Percentiles rank a stretch among this genome's conserved stretches.
phyloP scores from a whole-genome alignment of 208 protist genomes.

The Leishmania amazonensis region DNA sequence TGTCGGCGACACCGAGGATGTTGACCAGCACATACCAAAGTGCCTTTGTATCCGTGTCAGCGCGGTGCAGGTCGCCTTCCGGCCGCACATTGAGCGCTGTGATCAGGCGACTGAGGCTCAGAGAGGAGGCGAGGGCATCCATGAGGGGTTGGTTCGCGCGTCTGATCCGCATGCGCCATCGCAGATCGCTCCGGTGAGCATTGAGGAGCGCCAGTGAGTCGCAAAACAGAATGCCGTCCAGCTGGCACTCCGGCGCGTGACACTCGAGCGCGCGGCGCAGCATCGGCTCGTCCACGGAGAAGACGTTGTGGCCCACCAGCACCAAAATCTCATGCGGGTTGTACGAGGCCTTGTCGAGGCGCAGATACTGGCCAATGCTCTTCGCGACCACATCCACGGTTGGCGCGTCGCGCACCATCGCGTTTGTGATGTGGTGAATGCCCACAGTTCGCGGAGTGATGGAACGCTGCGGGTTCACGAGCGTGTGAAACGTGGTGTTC shows the following conservation, averaged over 20 bases:
- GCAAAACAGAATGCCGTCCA: constrained; percentile 81
- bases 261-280: constrained; percentile 66
- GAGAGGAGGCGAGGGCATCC: constrained; percentile 62
- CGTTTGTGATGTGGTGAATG: constrained; percentile 90
- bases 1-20: constrained; percentile 42
- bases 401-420: constrained; percentile 61
- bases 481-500: constrained; percentile 69
- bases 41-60: constrained; percentile 81
- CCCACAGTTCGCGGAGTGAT: constrained; percentile 65
- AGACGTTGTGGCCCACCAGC: constrained; percentile 87
- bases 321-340: constrained; percentile 67
- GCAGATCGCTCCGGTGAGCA: constrained; percentile 7
- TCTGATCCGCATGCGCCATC: constrained; percentile 3
- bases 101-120: constrained; percentile 71
- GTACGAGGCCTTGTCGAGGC: constrained; percentile 41
- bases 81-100: constrained; percentile 60
- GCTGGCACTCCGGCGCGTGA: constrained; percentile 31
- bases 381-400: constrained; percentile 53
- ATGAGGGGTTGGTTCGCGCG: constrained; percentile 42
- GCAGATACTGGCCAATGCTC: constrained; percentile 67
- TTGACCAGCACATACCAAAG: constrained; percentile 87
- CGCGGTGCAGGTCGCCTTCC: constrained; percentile 80
- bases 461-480: constrained; percentile 70
- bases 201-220: constrained; percentile 73
- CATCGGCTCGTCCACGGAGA: constrained; percentile 84